Evolutionary conservation across 345 rosid genomes (phyloP).

Genomic region (Moringa oleifera): DNA sequence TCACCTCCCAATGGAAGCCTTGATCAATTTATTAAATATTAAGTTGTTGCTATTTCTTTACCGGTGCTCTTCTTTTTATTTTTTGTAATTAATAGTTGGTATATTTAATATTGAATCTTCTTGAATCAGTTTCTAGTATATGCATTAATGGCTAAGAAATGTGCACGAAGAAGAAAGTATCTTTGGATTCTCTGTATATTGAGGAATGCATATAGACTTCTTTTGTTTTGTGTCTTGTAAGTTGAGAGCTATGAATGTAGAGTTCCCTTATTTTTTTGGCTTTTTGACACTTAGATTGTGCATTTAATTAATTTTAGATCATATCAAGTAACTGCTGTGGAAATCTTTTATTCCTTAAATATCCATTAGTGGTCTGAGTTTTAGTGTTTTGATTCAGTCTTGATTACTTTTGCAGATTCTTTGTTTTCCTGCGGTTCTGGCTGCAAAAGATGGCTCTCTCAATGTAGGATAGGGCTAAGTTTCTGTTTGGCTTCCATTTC

Average conservation of each 20-base stretch:
- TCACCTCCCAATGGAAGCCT: too few species aligned
- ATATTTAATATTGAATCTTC: conserved; percentile 11
- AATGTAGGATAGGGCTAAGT: conserved; percentile 15
- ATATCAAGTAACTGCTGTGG: background rate
- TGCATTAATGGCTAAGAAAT: conserved; percentile 15
- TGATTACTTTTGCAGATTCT: conserved; percentile 19
- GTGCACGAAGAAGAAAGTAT: background rate
- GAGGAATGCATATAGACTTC: conserved; percentile 5
- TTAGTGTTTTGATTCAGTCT: conserved; percentile 2
- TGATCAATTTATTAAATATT: conserved; percentile 1
- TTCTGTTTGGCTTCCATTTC: background rate
- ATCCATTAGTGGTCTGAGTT: background rate
- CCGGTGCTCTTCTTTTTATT: background rate
- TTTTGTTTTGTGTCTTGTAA: background rate
- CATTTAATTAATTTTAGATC: background rate
- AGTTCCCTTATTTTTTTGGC: background rate
- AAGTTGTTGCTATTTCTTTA: background rate
- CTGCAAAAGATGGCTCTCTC: conserved; percentile 22
- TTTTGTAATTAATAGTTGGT: background rate
- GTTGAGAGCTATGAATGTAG: background rate
- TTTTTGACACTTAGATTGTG: background rate
- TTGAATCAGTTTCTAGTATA: conserved; percentile 15
- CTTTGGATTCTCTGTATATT: conserved; percentile 8
- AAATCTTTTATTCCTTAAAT: too few species aligned
- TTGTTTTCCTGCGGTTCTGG: conserved; percentile 2